Conservation (phyloP, 192 early-diverging fungal genomes). For the Umbelopsis isabellina region DNA sequence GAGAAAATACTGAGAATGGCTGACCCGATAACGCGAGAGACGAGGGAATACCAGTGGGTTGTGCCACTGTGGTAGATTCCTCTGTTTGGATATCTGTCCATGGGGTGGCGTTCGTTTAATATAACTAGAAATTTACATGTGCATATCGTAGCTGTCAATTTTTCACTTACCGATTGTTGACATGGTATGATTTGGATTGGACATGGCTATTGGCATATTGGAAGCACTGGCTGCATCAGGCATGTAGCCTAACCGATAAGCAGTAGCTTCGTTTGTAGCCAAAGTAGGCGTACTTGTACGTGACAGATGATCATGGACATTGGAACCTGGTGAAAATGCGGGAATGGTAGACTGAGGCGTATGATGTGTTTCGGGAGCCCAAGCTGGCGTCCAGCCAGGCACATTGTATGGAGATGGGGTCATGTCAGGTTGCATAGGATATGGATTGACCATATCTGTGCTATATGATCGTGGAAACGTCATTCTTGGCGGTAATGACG, state of each 20-base stretch:
- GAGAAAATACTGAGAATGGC: constrained; percentile 53
- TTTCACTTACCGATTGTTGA: no score
- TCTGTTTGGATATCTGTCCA: no score
- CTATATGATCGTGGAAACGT: constrained; percentile 17
- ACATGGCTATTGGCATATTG: background rate
- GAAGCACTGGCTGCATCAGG: background rate
- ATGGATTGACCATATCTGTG: background rate
- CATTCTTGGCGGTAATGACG: constrained; percentile 10
- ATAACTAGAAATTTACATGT: no score
- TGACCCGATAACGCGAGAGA: constrained; percentile 22
- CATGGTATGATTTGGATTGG: no score
- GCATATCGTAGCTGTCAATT: no score
- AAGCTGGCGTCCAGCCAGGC: background rate
- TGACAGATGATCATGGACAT: background rate
- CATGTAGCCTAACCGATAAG: constrained; percentile 6
- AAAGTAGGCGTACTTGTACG: background rate
- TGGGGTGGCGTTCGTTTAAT: no score
- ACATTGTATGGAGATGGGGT: background rate
- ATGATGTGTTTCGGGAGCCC: background rate
- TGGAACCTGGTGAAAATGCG: background rate
- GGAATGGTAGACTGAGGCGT: background rate
- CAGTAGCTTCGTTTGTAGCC: background rate
- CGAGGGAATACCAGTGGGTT: background rate
- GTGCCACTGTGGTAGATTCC: background rate
- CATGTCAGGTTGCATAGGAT: constrained; percentile 3